Conservation (phyloP, 2,329 filamentous ascomycete genomes). For the Berkeleyomyces rouxiae region DNA sequence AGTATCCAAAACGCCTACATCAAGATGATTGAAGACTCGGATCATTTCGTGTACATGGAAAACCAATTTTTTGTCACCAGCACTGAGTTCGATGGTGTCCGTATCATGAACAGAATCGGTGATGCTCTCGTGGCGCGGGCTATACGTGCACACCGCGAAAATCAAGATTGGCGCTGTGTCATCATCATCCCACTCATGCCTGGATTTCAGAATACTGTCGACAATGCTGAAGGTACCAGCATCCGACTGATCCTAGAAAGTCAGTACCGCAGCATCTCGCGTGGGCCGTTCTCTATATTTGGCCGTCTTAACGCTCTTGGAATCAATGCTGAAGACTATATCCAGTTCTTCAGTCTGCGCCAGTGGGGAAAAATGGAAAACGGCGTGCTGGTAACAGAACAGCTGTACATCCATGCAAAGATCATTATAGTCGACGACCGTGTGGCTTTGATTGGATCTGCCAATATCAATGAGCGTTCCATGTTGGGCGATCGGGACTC, state of each 20-base stretch:
- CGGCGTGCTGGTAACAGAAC: constrained; percentile 77
- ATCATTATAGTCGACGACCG: constrained; percentile 92
- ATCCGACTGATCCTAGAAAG: constrained; percentile 93
- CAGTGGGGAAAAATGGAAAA: constrained; percentile 85
- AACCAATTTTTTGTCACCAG: constrained; percentile 98
- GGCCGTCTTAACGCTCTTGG: constrained; percentile 60
- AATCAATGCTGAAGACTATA: constrained; percentile 89
- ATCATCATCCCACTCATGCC: constrained; percentile 91
- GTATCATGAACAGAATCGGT: constrained; percentile 83
- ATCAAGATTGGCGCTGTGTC: constrained; percentile 78
- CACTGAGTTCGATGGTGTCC: constrained; percentile 71
- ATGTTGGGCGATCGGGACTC: constrained; percentile 88
- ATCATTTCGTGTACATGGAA: constrained; percentile 97
- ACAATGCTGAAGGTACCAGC: constrained; percentile 84
- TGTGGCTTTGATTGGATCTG: constrained; percentile 83
- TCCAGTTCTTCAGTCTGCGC: constrained; percentile 82
- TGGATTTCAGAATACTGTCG: constrained; percentile 95
- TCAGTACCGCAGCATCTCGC: constrained; percentile 89
- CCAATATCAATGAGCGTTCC: constrained; percentile 96
- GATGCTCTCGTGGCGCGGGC: constrained; percentile 89
- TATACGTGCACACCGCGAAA: constrained; percentile 63
- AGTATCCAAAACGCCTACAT: constrained; percentile 94
- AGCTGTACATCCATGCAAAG: constrained; percentile 96
- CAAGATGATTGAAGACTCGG: constrained; percentile 84
- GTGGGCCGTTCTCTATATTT: constrained; percentile 84